Evolutionary conservation across 176 grass and related monocot species (phyloP).

Genomic region (Coix lacrymajobi): DNA sequence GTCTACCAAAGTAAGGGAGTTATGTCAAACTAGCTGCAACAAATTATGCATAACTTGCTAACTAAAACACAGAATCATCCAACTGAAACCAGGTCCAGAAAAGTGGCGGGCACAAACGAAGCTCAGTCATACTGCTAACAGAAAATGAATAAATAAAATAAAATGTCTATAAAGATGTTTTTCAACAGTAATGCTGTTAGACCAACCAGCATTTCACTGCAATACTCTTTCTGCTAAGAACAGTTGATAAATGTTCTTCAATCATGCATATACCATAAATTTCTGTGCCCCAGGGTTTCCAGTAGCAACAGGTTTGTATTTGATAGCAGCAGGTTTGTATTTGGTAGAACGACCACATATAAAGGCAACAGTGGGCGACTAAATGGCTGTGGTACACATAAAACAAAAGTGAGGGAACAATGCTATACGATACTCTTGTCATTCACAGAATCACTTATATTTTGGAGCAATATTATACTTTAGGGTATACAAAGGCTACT

Average conservation of each 20-base stretch:
- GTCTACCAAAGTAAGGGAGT: constrained; percentile 48
- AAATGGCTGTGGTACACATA: constrained; percentile 5
- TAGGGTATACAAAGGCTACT: neutral
- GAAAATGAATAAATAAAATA: neutral
- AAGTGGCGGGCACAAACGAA: neutral
- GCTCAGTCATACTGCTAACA: neutral
- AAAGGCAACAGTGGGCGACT: constrained; percentile 18
- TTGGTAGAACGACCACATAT: neutral
- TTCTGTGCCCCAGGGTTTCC: neutral
- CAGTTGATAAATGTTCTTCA: constrained; percentile 1
- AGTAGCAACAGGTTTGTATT: neutral
- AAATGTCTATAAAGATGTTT: neutral
- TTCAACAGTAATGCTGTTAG: neutral
- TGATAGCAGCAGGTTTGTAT: neutral
- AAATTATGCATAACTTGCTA: neutral
- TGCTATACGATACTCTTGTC: neutral
- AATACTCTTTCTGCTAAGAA: constrained; percentile 16
- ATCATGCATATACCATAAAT: neutral
- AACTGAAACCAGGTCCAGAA: neutral
- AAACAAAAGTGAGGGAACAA: neutral
- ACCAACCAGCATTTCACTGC: neutral
- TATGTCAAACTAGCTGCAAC: constrained; percentile 12
- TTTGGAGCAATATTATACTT: constrained; percentile 8
- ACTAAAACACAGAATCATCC: constrained; percentile 3
- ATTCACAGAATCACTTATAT: neutral